phyloP scores from a whole-genome alignment of 2,329 filamentous ascomycete species.

The Pseudopithomyces maydicus region DNA sequence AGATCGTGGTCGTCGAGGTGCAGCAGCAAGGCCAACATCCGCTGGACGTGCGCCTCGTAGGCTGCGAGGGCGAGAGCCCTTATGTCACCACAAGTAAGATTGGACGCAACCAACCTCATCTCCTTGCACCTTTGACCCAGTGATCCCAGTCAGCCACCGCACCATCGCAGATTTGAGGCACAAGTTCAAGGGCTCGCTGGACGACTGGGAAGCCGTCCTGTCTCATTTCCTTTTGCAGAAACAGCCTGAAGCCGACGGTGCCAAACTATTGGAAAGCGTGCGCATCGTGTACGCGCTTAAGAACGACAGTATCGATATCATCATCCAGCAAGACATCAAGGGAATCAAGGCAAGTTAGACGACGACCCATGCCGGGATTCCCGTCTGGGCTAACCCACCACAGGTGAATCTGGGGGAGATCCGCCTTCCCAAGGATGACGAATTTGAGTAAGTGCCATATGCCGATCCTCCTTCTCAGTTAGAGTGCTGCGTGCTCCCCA shows the following conservation, averaged over 20 bases:
- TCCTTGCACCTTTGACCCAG: slow-evolving; percentile 27
- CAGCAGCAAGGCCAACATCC: slow-evolving; percentile 56
- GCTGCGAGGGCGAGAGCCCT: slow-evolving; percentile 68
- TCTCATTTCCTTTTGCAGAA: slow-evolving; percentile 59
- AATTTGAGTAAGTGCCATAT: slow-evolving; percentile 50
- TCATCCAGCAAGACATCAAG: slow-evolving; percentile 64
- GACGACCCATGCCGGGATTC: background rate
- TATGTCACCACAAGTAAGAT: slow-evolving; percentile 64
- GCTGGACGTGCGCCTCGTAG: slow-evolving; percentile 70
- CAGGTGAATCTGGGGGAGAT: slow-evolving; percentile 68
- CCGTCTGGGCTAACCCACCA: slow-evolving; percentile 20
- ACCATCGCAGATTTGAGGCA: slow-evolving; percentile 37
- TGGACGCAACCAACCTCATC: slow-evolving; percentile 17
- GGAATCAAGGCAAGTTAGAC: slow-evolving; percentile 67
- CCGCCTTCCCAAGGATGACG: slow-evolving; percentile 59
- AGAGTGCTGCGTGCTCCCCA: background rate
- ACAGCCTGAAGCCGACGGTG: slow-evolving; percentile 48
- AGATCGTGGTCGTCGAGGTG: slow-evolving; percentile 67
- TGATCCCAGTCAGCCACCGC: slow-evolving; percentile 36
- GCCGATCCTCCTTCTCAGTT: background rate
- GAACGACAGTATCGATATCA: slow-evolving; percentile 61
- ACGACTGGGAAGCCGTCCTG: slow-evolving; percentile 72
- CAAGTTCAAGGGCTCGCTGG: slow-evolving; percentile 43
- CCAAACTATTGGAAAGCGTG: slow-evolving; percentile 57
- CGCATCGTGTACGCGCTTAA: slow-evolving; percentile 64